Conservation (phyloP, 140 eudicot genomes). For the Ambrosia hybrid region DNA sequence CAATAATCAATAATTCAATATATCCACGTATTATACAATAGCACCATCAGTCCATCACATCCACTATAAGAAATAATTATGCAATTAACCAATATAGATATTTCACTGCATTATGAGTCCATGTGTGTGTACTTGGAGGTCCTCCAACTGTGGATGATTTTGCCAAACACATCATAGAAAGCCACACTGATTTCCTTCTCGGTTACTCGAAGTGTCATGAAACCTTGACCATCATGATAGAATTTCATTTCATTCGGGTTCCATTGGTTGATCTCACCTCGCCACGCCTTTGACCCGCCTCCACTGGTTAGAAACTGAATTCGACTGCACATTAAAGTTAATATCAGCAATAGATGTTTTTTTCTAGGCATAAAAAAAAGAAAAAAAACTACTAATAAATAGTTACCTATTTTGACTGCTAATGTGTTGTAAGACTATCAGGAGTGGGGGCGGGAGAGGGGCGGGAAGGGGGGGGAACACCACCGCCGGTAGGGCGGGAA, state of each 20-base stretch:
- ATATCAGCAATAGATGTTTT: neutral
- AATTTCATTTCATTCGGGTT: conserved; percentile 48
- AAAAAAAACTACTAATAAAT: neutral
- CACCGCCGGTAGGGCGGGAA: too few relatives aligned
- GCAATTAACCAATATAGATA: neutral
- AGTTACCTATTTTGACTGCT: conserved; percentile 48
- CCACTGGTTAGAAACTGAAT: conserved; percentile 79
- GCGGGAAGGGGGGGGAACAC: too few relatives aligned
- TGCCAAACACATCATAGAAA: conserved; percentile 59
- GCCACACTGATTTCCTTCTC: conserved; percentile 30
- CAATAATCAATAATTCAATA: too few relatives aligned
- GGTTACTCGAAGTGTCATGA: conserved; percentile 55
- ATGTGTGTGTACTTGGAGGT: conserved; percentile 35
- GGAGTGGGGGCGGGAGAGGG: too few relatives aligned
- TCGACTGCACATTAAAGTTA: conserved; percentile 31
- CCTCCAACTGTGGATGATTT: conserved; percentile 56
- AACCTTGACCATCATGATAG: conserved; percentile 83
- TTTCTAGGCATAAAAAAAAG: neutral
- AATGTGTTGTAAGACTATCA: conserved; percentile 72
- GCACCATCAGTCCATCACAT: neutral
- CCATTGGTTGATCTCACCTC: conserved; percentile 44
- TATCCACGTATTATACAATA: neutral
- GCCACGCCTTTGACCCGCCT: conserved; percentile 91
- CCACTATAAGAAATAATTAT: neutral
- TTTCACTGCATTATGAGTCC: conserved; percentile 17